Percentiles rank a stretch among this genome's conserved stretches.
These are phyloP conservation scores for Suhomyces taliae DNA, from an alignment of 1,139 yeast genomes.

Conservation along the genomic window DNA sequence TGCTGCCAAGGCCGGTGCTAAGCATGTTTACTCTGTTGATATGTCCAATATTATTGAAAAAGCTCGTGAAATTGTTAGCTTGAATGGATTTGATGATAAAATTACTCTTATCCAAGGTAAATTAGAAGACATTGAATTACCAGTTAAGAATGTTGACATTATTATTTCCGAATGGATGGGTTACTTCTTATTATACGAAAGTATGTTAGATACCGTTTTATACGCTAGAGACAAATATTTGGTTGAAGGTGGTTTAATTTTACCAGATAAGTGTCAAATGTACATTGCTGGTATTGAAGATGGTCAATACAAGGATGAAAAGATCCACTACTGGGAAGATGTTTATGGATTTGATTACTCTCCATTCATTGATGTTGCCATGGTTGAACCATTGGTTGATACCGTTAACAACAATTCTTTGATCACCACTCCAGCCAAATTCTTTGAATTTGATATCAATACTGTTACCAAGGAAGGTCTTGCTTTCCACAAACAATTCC, in stretches of 20 bases:
- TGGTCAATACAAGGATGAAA: constrained; percentile 88
- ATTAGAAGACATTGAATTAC: constrained; percentile 88
- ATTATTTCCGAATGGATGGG: constrained; percentile 99
- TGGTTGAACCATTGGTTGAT: constrained; percentile 94
- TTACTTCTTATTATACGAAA: constrained; percentile 89
- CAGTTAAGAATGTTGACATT: constrained; percentile 80
- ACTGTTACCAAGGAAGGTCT: constrained; percentile 83
- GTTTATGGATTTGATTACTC: constrained; percentile 96
- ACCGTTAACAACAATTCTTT: constrained; percentile 78
- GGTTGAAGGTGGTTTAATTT: constrained; percentile 82
- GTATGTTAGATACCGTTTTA: constrained; percentile 96
- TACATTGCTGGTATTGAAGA: constrained; percentile 94
- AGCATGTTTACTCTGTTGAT: constrained; percentile 95
- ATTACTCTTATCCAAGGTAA: constrained; percentile 91
- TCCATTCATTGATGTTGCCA: constrained; percentile 67
- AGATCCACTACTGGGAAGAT: constrained; percentile 93
- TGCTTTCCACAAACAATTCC: constrained; percentile 68
- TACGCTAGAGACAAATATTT: constrained; percentile 92
- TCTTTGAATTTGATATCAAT: constrained; percentile 85
- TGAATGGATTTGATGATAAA: constrained; percentile 84
- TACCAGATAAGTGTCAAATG: constrained; percentile 94
- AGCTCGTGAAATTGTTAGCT: constrained; percentile 81
- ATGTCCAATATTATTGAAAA: constrained; percentile 95
- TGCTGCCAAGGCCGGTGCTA: constrained; percentile 98
- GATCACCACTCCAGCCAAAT: constrained; percentile 68